These are phyloP conservation scores for Cystobasidium pallidum DNA, from an alignment of 1,284 basidiomycete species.

Conservation along the genomic window DNA sequence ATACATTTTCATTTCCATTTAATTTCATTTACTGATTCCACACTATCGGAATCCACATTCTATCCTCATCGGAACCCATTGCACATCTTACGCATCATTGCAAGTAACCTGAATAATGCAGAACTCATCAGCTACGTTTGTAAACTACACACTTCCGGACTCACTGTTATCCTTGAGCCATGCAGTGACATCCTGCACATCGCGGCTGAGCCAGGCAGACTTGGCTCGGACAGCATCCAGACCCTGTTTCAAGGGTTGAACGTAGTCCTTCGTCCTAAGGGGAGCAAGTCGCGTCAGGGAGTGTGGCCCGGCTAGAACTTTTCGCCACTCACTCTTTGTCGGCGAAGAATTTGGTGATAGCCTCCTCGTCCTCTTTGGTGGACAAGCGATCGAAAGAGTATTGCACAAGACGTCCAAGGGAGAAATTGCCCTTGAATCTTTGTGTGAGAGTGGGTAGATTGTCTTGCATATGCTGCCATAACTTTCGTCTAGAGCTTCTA, in stretches of 20 bases:
- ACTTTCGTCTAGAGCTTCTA: constrained; percentile 53
- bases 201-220: constrained; percentile 62
- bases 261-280: constrained; percentile 50
- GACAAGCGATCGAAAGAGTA: constrained; percentile 67
- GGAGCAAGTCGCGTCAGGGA: not conserved
- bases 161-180: constrained; percentile 64
- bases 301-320: not conserved
- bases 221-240: constrained; percentile 62
- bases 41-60: too few species aligned
- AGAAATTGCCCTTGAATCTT: constrained; percentile 64
- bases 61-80: too few species aligned
- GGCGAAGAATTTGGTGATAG: constrained; percentile 65
- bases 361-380: constrained; percentile 69
- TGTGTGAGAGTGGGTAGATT: constrained; percentile 58
- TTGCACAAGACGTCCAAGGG: constrained; percentile 56
- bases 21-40: too few species aligned
- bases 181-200: constrained; percentile 63
- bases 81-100: not conserved
- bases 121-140: not conserved
- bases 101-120: not conserved
- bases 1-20: too few species aligned
- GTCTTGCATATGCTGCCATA: constrained; percentile 56
- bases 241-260: constrained; percentile 59
- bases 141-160: not conserved
- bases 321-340: constrained; percentile 55